These are phyloP conservation scores for Narthecium ossifragum DNA, from an alignment of 106 monocot species.

Conservation along the genomic window DNA sequence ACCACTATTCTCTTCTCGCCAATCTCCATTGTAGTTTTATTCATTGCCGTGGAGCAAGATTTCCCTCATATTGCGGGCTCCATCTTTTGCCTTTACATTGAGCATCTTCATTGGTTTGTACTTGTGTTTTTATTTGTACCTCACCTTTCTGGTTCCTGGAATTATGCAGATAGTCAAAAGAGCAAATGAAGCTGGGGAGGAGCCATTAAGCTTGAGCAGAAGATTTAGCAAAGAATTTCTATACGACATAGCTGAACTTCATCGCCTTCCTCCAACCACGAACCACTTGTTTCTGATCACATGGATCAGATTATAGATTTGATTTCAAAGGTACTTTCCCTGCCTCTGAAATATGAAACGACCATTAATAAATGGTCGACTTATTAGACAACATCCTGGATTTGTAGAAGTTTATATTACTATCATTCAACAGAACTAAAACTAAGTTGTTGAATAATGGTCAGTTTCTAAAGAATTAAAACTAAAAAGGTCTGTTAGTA, in stretches of 20 bases:
- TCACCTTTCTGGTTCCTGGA: not conserved
- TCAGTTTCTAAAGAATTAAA: not conserved
- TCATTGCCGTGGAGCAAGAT: too few species aligned
- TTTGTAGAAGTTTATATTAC: not conserved
- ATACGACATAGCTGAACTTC: slow-evolving; percentile 70
- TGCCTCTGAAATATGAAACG: too few species aligned
- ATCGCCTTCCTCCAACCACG: slow-evolving; percentile 79
- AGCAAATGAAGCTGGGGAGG: slow-evolving; percentile 79
- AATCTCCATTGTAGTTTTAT: too few species aligned
- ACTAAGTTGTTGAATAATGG: too few species aligned
- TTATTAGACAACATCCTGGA: too few species aligned
- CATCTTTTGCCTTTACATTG: too few species aligned
- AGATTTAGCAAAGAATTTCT: slow-evolving; percentile 68
- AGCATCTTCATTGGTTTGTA: too few species aligned
- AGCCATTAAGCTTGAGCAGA: slow-evolving; percentile 63
- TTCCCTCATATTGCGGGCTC: too few species aligned
- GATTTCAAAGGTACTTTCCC: slow-evolving; percentile 82
- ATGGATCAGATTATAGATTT: slow-evolving; percentile 74
- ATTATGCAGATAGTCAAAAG: slow-evolving; percentile 84
- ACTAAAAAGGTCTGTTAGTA: too few species aligned
- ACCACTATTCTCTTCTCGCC: too few species aligned
- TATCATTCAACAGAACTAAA: too few species aligned
- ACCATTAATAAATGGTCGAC: not conserved
- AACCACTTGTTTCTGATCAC: slow-evolving; percentile 87
- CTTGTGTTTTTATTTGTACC: not conserved